Evolutionary conservation across 2,329 filamentous ascomycete genomes (phyloP), one percentile per base, ranked within the genome.

Genomic region (Pseudogymnoascus verrucosus): DNA sequence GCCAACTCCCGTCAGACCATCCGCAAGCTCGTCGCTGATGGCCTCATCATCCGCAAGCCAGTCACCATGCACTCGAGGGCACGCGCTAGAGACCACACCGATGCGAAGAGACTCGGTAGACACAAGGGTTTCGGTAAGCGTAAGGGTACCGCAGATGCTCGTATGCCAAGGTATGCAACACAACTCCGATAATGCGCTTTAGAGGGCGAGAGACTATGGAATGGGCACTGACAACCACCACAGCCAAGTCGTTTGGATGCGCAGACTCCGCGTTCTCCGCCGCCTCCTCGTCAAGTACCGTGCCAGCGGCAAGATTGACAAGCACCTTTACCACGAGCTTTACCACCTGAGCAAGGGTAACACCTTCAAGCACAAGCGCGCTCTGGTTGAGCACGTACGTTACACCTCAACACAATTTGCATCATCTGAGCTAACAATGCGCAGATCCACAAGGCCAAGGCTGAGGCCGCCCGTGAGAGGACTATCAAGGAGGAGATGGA

Each of bases 321-420:
- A 99, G 89, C 95, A 99, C 87, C 92, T 99, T 69, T 99, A 99
- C 89, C 95, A 99, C 88, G 93, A 98, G 85, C 91, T 99, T 74
- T 99, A 99, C 88, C 95, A 97, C 83, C 85, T 96, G 79, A 95
- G 90, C 89, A 99, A 99, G 93, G 96, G 95, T 96, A 99, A 99
- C 89, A 93, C 95, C 80, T 99, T 99, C 90, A 99, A 99, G 93
- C 95, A 99, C 91, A 99, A 98, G 93, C 90, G 95, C 83, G 95
- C 93, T 78, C 89, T 99, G 76, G 92, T 99, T 79, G 95, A 99
- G 88, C 95, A 99, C 86, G 95, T 99, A 96, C 78, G 95, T 91
- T 75, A 63, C 61, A 26, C 23, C 8, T 36, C 31, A 62, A 59
- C 65, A 63, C 61, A 65, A 67, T 67, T 60, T 64, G 65, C 16